phyloP scores from a whole-genome alignment of 441 rosid genomes.

The Geranium incanum region DNA sequence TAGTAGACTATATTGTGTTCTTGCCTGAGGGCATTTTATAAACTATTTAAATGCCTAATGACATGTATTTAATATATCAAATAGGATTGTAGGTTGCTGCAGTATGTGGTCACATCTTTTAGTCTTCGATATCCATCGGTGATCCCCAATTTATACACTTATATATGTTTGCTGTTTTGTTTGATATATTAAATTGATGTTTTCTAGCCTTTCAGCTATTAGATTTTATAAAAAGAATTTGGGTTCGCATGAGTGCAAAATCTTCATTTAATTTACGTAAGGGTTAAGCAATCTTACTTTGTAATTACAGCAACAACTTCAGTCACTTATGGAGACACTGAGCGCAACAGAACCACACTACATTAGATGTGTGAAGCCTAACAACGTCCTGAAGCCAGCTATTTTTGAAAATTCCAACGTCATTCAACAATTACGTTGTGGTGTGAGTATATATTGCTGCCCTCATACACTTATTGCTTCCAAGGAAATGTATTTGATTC shows the following conservation, averaged over 20 bases:
- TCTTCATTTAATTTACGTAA: not conserved
- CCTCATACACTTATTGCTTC: slow-evolving; percentile 13
- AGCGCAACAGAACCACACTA: slow-evolving; percentile 97
- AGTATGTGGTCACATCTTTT: not conserved
- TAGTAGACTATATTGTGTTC: not conserved
- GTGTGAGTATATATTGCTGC: slow-evolving; percentile 63
- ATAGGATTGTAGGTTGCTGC: not conserved
- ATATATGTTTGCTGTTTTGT: not conserved
- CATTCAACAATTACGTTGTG: slow-evolving; percentile 97
- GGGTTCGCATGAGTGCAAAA: not conserved
- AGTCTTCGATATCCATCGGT: not conserved
- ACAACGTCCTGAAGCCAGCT: slow-evolving; percentile 88
- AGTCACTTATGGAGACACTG: slow-evolving; percentile 96
- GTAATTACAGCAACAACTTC: slow-evolving; percentile 86
- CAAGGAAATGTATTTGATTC: slow-evolving; percentile 1
- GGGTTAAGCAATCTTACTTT: not conserved
- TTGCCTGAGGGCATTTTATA: slow-evolving; percentile 1
- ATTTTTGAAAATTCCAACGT: slow-evolving; percentile 90
- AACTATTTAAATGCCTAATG: not conserved
- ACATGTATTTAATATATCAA: not conserved
- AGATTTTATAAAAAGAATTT: not conserved
- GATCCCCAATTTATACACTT: not conserved
- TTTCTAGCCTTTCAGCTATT: not conserved
- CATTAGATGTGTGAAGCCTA: slow-evolving; percentile 99
- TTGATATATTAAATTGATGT: not conserved